These are phyloP conservation scores for Leishmania lainsoni DNA, from an alignment of 208 protist species.

Conservation along the genomic window DNA sequence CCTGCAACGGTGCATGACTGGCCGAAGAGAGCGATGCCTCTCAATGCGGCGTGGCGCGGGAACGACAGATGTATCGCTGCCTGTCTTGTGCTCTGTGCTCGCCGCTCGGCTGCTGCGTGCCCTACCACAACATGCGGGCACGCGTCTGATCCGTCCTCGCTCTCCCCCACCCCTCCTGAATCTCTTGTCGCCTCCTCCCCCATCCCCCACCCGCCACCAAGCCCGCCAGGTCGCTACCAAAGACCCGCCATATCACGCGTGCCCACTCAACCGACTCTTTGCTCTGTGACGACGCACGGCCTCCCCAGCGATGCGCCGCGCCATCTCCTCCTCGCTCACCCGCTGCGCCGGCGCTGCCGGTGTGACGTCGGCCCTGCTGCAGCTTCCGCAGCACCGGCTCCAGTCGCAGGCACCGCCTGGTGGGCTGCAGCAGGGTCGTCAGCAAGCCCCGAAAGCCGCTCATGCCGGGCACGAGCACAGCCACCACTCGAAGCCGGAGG, in stretches of 20 bases:
- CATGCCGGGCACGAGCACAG: conserved; percentile 12
- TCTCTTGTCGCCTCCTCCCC: background rate
- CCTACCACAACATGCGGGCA: background rate
- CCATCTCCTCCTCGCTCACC: conserved; percentile 16
- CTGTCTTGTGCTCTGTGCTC: background rate
- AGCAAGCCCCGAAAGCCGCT: background rate
- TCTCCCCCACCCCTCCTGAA: background rate
- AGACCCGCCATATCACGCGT: background rate
- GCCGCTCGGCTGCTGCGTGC: too few relatives aligned
- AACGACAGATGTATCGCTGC: background rate
- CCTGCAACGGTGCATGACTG: too few relatives aligned
- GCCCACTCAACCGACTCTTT: background rate
- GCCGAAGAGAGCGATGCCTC: background rate
- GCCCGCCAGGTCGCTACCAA: background rate
- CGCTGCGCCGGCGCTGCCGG: conserved; percentile 20
- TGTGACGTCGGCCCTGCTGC: conserved; percentile 10
- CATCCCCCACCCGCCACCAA: background rate
- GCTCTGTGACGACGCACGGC: background rate
- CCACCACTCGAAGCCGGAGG: conserved; percentile 29
- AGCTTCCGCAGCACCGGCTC: conserved; percentile 20
- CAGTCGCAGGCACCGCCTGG: conserved; percentile 34
- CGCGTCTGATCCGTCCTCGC: background rate
- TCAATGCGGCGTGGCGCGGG: background rate
- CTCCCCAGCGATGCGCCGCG: conserved; percentile 32
- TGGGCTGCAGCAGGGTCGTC: conserved; percentile 12